Percentiles rank a stretch among this genome's conserved stretches.
These are phyloP conservation scores for Mariannaea elegans DNA, from an alignment of 2,329 filamentous ascomycete genomes.

Conservation along the genomic window DNA sequence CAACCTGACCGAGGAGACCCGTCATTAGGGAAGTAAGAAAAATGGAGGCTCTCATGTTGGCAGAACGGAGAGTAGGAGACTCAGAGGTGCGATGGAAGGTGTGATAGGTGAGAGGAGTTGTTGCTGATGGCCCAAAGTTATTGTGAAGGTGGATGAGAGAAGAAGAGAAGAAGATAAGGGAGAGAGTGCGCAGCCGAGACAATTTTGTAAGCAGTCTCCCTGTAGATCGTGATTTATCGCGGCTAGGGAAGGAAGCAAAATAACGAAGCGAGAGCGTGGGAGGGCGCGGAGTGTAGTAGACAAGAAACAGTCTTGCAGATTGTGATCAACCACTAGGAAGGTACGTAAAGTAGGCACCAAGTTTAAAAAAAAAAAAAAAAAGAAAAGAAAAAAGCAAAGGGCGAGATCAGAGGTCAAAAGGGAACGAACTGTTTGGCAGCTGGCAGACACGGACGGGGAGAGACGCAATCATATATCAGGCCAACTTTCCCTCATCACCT, in stretches of 20 bases:
- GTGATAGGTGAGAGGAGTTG: background rate
- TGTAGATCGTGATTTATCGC: background rate
- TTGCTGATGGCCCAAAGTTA: background rate
- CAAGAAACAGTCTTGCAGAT: background rate
- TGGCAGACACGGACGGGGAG: background rate
- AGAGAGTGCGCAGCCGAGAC: background rate
- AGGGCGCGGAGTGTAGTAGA: background rate
- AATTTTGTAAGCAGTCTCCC: background rate
- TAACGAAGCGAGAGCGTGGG: background rate
- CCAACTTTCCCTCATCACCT: background rate
- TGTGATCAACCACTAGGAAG: background rate
- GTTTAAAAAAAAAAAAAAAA: background rate
- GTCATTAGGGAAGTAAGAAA: slow-evolving; percentile 40
- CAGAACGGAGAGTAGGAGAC: background rate
- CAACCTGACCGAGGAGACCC: slow-evolving; percentile 40
- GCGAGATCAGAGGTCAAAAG: background rate
- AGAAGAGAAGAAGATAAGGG: background rate
- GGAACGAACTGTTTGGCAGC: background rate
- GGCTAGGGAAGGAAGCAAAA: background rate
- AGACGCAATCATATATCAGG: background rate
- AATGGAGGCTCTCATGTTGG: slow-evolving; percentile 34
- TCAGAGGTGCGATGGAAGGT: background rate
- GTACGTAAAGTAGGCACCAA: background rate
- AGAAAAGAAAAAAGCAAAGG: background rate
- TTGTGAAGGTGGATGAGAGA: background rate